These are phyloP conservation scores for Suhomyces kunorum DNA, from an alignment of 1,139 yeast species.

Conservation along the genomic window DNA sequence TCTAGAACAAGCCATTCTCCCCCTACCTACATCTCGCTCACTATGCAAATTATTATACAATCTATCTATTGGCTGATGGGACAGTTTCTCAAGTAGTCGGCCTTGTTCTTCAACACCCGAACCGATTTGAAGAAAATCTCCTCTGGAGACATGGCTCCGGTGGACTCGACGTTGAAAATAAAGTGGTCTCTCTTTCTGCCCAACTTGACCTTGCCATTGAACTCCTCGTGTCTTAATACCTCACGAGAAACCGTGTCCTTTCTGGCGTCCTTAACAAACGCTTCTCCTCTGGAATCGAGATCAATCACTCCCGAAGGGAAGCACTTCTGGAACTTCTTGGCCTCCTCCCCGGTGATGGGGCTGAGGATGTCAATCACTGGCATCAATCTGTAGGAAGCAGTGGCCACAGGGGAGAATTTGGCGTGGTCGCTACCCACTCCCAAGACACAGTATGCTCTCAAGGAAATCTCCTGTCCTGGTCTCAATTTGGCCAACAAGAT, in stretches of 20 bases:
- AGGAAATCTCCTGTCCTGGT: slow-evolving; percentile 94
- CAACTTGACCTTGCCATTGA: slow-evolving; percentile 81
- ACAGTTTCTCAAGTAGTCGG: slow-evolving; percentile 75
- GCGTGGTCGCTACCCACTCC: slow-evolving; percentile 97
- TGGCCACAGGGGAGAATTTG: slow-evolving; percentile 93
- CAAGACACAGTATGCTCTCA: slow-evolving; percentile 85
- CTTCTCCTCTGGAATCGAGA: slow-evolving; percentile 66
- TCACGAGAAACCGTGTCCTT: slow-evolving; percentile 96
- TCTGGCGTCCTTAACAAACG: slow-evolving; percentile 83
- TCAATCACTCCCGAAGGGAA: slow-evolving; percentile 93
- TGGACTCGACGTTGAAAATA: slow-evolving; percentile 88
- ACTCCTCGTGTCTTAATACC: slow-evolving; percentile 90
- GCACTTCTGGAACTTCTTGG: slow-evolving; percentile 79
- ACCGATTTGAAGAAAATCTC: slow-evolving; percentile 92
- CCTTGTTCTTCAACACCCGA: slow-evolving; percentile 81
- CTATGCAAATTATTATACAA: slow-evolving; percentile 9
- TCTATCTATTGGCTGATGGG: slow-evolving; percentile 61
- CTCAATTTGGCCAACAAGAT: slow-evolving; percentile 87
- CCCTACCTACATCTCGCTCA: neutral
- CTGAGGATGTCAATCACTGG: slow-evolving; percentile 82
- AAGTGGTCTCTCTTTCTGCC: slow-evolving; percentile 93
- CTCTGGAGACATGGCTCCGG: slow-evolving; percentile 96
- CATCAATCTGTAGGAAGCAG: slow-evolving; percentile 93
- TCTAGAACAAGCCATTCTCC: neutral
- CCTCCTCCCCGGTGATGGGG: slow-evolving; percentile 77